phyloP scores from a whole-genome alignment of 2,329 filamentous ascomycete species.

The Alternaria viburni region DNA sequence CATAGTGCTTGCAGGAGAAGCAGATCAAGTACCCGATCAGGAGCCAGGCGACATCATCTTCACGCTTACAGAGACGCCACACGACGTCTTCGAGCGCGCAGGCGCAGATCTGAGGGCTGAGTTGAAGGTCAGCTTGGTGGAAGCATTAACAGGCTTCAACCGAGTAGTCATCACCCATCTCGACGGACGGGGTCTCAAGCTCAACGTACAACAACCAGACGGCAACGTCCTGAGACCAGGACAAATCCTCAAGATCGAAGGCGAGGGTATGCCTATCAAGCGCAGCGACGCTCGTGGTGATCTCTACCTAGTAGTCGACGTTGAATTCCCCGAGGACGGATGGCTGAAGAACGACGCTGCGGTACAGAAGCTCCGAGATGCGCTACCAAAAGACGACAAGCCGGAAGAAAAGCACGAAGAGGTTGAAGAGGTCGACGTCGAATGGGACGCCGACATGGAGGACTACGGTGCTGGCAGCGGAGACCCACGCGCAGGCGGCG shows the following conservation, averaged over 20 bases:
- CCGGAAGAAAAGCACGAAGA: constrained; percentile 70
- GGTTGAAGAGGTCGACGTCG: constrained; percentile 83
- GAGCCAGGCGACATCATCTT: constrained; percentile 94
- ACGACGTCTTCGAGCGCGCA: constrained; percentile 81
- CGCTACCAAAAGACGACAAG: constrained; percentile 69
- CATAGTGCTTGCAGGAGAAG: constrained; percentile 90
- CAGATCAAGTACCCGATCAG: constrained; percentile 88
- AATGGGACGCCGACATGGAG: constrained; percentile 82
- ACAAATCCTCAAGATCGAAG: constrained; percentile 82
- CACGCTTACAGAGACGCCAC: constrained; percentile 78
- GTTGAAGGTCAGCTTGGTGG: constrained; percentile 78
- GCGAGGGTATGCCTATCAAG: constrained; percentile 96
- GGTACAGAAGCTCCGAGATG: constrained; percentile 72
- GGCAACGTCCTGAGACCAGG: constrained; percentile 83
- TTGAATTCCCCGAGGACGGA: constrained; percentile 86
- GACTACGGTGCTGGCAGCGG: constrained; percentile 78
- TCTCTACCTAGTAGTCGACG: constrained; percentile 82
- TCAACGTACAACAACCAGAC: constrained; percentile 71
- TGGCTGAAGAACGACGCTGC: constrained; percentile 76
- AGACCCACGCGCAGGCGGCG: constrained; percentile 68
- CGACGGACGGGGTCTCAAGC: constrained; percentile 86
- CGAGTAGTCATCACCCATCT: constrained; percentile 90
- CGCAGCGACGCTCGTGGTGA: constrained; percentile 83
- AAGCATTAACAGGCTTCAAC: constrained; percentile 88
- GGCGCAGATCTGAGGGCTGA: constrained; percentile 85